These are phyloP conservation scores for Chlorophyllum brunneum DNA, from an alignment of 768 basidiomycete genomes.

Conservation along the genomic window DNA sequence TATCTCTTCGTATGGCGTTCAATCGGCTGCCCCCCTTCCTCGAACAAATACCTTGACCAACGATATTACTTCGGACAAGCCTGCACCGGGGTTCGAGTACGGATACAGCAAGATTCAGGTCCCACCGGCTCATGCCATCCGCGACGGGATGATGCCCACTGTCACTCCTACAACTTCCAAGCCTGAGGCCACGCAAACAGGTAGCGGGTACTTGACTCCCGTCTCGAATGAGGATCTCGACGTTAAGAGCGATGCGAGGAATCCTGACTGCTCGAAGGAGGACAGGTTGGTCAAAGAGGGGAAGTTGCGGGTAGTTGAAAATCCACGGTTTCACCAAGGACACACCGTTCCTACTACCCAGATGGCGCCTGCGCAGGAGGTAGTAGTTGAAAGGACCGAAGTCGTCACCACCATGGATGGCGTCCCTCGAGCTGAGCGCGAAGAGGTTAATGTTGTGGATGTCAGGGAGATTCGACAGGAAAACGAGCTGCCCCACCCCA, in stretches of 20 bases:
- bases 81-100: background rate
- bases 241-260: slow-evolving; percentile 19
- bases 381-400: too few relatives aligned
- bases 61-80: background rate
- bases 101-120: background rate
- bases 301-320: slow-evolving; percentile 48
- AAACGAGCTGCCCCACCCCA: background rate
- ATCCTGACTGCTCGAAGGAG: slow-evolving; percentile 29
- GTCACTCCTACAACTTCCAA: background rate
- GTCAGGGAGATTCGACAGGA: background rate
- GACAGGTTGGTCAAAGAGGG: slow-evolving; percentile 25
- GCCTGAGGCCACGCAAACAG: slow-evolving; percentile 1
- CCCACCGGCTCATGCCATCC: slow-evolving; percentile 9
- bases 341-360: too few relatives aligned
- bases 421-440: too few relatives aligned
- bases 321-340: slow-evolving; percentile 40
- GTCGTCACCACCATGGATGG: too few relatives aligned
- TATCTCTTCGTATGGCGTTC: background rate
- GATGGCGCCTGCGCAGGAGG: too few relatives aligned
- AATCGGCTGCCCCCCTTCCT: background rate
- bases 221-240: slow-evolving; percentile 13
- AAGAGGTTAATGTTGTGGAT: background rate
- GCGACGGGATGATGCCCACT: slow-evolving; percentile 1
- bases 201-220: slow-evolving; percentile 11
- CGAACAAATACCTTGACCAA: background rate